Evolutionary conservation across 495 filamentous ascomycete species (phyloP).

Genomic region (Penicillium roqueforti): DNA sequence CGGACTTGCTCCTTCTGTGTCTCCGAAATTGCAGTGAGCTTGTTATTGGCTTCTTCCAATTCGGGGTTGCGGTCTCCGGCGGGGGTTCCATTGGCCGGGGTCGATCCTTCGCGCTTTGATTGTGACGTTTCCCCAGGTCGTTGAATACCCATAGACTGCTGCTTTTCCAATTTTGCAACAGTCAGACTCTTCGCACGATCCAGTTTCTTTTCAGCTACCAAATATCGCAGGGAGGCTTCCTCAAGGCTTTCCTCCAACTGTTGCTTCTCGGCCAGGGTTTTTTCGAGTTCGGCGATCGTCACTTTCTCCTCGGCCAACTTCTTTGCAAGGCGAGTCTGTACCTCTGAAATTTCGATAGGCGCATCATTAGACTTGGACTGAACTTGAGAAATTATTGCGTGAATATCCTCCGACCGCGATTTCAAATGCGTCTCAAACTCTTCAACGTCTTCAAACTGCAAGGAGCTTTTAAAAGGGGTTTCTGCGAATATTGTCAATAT

Average conservation of each 20-base stretch:
- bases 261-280: slow-evolving; percentile 72
- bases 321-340: slow-evolving; percentile 68
- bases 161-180: slow-evolving; percentile 88
- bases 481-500: slow-evolving; percentile 24
- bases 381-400: slow-evolving; percentile 53
- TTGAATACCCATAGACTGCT: slow-evolving; percentile 66
- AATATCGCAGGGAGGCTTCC: slow-evolving; percentile 79
- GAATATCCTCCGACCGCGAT: slow-evolving; percentile 56
- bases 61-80: slow-evolving; percentile 50
- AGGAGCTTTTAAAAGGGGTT: slow-evolving; percentile 29
- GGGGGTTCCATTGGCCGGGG: slow-evolving; percentile 50
- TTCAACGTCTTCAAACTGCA: slow-evolving; percentile 36
- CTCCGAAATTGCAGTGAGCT: slow-evolving; percentile 64
- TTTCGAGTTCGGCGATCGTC: slow-evolving; percentile 69
- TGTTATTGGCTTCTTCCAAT: slow-evolving; percentile 65
- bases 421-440: slow-evolving; percentile 76
- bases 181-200: slow-evolving; percentile 82
- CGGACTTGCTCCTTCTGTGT: slow-evolving; percentile 88
- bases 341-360: slow-evolving; percentile 60
- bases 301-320: slow-evolving; percentile 79
- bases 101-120: slow-evolving; percentile 50
- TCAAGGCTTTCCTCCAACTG: slow-evolving; percentile 79
- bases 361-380: slow-evolving; percentile 44
- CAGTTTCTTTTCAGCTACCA: slow-evolving; percentile 90
- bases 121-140: slow-evolving; percentile 50